Percentiles rank a stretch among this genome's conserved stretches.
phyloP scores from a whole-genome alignment of 805 yeast species.

The Pichia cephalocereana region DNA sequence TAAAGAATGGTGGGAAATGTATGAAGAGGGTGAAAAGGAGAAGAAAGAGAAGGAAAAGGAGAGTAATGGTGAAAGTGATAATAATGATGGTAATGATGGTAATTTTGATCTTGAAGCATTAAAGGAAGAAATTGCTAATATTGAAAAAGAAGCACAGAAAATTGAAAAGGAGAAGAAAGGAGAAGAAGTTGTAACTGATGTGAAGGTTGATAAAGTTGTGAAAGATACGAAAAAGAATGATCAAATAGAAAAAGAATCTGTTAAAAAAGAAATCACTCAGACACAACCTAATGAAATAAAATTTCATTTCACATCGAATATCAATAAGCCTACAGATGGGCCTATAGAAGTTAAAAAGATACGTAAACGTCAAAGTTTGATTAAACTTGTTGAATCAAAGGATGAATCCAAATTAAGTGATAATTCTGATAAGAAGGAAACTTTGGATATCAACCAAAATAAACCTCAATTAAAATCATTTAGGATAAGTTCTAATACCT shows the following conservation, averaged over 20 bases:
- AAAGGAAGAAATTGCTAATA: slow-evolving; percentile 33
- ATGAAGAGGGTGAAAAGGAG: slow-evolving; percentile 31
- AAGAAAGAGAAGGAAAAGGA: slow-evolving; percentile 10
- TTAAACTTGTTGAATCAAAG: slow-evolving; percentile 4
- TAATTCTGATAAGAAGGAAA: too few relatives aligned
- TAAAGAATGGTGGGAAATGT: slow-evolving; percentile 52
- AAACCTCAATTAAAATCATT: slow-evolving; percentile 6
- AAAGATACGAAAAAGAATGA: too few relatives aligned
- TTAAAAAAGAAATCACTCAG: background rate
- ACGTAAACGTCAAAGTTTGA: slow-evolving; percentile 4
- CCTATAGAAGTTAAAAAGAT: background rate
- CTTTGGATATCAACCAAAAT: background rate
- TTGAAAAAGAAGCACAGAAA: slow-evolving; percentile 29
- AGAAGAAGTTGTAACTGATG: background rate
- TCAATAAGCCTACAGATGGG: background rate
- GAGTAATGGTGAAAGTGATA: background rate
- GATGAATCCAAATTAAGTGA: background rate
- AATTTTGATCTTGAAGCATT: slow-evolving; percentile 40
- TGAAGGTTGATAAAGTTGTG: too few relatives aligned
- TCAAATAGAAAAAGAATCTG: background rate
- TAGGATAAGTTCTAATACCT: slow-evolving; percentile 1
- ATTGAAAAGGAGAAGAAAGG: slow-evolving; percentile 5
- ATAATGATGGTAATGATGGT: slow-evolving; percentile 5
- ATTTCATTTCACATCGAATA: slow-evolving; percentile 3
- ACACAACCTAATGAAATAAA: background rate